These are phyloP conservation scores for Phoma sp. DNA, from an alignment of 2,329 filamentous ascomycete genomes.

Conservation along the genomic window DNA sequence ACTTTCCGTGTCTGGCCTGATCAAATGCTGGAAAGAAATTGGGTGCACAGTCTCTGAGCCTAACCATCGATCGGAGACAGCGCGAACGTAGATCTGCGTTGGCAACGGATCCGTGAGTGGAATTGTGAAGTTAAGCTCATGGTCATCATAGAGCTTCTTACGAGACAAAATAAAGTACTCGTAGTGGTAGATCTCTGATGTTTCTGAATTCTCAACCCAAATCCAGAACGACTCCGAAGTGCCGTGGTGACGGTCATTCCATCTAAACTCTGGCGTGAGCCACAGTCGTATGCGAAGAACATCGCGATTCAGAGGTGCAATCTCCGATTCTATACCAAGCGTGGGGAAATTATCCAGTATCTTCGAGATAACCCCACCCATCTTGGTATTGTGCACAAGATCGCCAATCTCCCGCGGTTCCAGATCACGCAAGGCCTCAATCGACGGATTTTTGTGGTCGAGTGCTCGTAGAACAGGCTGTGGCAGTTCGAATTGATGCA, in stretches of 20 bases:
- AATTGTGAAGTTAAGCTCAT: constrained; percentile 97
- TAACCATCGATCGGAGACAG: constrained; percentile 94
- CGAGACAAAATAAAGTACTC: constrained; percentile 94
- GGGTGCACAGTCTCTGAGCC: constrained; percentile 95
- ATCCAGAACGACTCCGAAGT: constrained; percentile 97
- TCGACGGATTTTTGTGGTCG: constrained; percentile 78
- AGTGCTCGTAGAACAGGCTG: constrained; percentile 82
- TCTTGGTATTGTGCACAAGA: constrained; percentile 87
- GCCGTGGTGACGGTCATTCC: constrained; percentile 94
- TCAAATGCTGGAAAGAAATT: constrained; percentile 96
- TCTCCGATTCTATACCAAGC: constrained; percentile 87
- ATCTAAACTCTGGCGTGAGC: constrained; percentile 86
- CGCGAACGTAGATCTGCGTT: constrained; percentile 93
- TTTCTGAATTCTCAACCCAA: constrained; percentile 98
- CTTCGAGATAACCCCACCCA: constrained; percentile 80
- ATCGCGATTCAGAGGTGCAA: constrained; percentile 92
- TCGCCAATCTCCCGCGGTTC: constrained; percentile 86
- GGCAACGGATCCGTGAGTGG: constrained; percentile 91
- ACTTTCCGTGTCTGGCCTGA: constrained; percentile 95
- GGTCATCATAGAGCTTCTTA: constrained; percentile 91
- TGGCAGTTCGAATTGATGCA: constrained; percentile 92
- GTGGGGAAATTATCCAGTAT: constrained; percentile 92
- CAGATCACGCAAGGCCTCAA: constrained; percentile 91
- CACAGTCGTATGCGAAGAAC: constrained; percentile 89
- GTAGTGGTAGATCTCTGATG: constrained; percentile 95